Base-by-base conservation (phyloP, 192 early-diverging fungal species). In the Coemansia sp. region DNA sequence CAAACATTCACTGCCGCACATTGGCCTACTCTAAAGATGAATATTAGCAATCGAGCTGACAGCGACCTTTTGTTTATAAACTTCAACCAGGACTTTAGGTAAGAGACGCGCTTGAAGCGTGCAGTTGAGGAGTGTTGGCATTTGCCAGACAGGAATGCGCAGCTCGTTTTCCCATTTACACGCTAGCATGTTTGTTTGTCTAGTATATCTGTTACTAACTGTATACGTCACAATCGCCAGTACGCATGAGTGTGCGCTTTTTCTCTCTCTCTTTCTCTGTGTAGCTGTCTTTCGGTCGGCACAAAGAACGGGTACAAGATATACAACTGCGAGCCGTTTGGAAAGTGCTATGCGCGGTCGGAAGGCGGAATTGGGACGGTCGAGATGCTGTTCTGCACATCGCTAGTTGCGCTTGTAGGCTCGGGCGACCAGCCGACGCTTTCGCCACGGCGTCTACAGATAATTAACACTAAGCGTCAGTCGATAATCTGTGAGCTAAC, bases 401-500 rank as follows among this genome's bases (percentile, higher is more conserved):
- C 89, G n/a, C 81, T 99, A 7, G 92, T 99, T 0, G 96, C 96
- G 2, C 81, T 99, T 23, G 95, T 98, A 9, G 96, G 94, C 5
- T 87, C 93, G 17, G 93, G 94, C 9, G 92, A 94, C 62, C 91
- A 94, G 58, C 90, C 92, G 19, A 59, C 85, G 33, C 87, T 91
- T 49, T 93, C 91, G 34, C 92, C 94, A 43, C 83, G 94, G 55
- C 82, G 91, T 52, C 80, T 98, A 50, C 93, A 95, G 64, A 93
- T 98, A 45, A 89, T 89, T 37, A 99, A 99, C 72, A 99, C 96
- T 40, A 99, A 99, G 90, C 80, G 95, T 61, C 91, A 96, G 82
- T 91, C 93, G 4, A 94, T 91, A 43, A 97, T 99, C 54, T 99
- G 97, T 72, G 95, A 99, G 73, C 86, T 99, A 38, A 91, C 91